Evolutionary conservation across 1,284 basidiomycete genomes (phyloP).

Genomic region (Ceratobasidium sp.): DNA sequence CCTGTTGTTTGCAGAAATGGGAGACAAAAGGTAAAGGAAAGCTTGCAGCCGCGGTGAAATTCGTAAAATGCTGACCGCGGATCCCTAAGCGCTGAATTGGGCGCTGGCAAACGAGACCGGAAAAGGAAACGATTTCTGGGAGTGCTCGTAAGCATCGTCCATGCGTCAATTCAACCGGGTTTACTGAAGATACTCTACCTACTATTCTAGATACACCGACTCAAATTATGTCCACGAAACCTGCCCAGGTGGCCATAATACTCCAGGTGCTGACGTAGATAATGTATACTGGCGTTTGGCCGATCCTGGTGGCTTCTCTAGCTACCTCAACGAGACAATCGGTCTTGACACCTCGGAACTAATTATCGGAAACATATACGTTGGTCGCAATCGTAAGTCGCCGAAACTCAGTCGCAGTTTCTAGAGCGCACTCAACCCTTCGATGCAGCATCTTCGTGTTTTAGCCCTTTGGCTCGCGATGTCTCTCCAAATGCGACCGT

Average conservation of each 20-base stretch:
- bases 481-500: constrained; percentile 2
- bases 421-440: neutral
- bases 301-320: constrained; percentile 30
- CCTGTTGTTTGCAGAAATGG: constrained; percentile 20
- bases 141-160: constrained; percentile 24
- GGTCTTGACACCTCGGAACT: constrained; percentile 29
- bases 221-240: constrained; percentile 24
- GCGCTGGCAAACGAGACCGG: constrained; percentile 36
- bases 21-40: constrained; percentile 25
- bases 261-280: constrained; percentile 23
- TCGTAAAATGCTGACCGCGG: neutral
- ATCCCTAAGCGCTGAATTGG: constrained; percentile 27
- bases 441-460: constrained; percentile 12
- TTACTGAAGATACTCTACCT: neutral
- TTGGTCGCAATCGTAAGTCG: constrained; percentile 33
- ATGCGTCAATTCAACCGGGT: neutral
- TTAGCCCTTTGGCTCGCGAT: constrained; percentile 23
- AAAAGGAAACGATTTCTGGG: constrained; percentile 36
- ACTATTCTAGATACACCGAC: constrained; percentile 1
- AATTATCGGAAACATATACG: constrained; percentile 30
- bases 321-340: constrained; percentile 17
- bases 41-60: neutral
- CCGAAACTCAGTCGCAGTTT: neutral
- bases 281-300: constrained; percentile 34
- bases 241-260: constrained; percentile 39